A percentile compares a stretch with the other conserved stretches of the same genome.
These are phyloP conservation scores for Kwoniella mangroviensis DNA, from an alignment of 768 basidiomycete species.

Conservation along the genomic window DNA sequence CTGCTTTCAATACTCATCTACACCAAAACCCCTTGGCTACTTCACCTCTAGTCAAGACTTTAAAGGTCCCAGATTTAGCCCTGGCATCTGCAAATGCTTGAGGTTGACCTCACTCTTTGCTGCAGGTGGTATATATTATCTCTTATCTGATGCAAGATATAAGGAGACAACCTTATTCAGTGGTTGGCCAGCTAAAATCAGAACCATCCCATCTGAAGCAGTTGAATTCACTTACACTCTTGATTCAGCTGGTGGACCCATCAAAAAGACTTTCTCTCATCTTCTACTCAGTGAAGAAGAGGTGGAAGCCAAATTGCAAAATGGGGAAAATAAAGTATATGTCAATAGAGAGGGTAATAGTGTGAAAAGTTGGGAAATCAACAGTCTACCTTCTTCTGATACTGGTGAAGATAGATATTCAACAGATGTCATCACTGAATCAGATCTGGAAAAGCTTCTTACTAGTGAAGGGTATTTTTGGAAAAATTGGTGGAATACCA, in stretches of 20 bases:
- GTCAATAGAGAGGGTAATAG: background rate
- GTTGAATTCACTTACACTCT: constrained; percentile 7
- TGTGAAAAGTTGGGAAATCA: constrained; percentile 10
- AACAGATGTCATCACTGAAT: background rate
- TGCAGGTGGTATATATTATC: background rate
- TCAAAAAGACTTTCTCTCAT: background rate
- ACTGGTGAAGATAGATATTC: constrained; percentile 9
- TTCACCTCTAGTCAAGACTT: too few species aligned
- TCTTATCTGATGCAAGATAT: background rate
- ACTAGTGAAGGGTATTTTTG: background rate
- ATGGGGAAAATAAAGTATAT: background rate
- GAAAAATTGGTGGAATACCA: constrained; percentile 10
- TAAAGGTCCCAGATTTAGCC: too few species aligned
- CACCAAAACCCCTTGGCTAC: too few species aligned
- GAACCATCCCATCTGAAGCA: constrained; percentile 5
- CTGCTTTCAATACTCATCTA: too few species aligned
- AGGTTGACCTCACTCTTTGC: background rate
- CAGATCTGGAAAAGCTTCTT: background rate
- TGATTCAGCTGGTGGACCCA: constrained; percentile 3
- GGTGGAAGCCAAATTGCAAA: background rate
- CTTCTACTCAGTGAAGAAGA: constrained; percentile 4
- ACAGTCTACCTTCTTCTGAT: background rate
- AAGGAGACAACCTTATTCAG: constrained; percentile 9
- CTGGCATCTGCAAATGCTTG: background rate
- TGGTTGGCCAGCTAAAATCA: constrained; percentile 4